phyloP scores from a whole-genome alignment of 73 alveolate species.

The Symbiodinium pilosum region DNA sequence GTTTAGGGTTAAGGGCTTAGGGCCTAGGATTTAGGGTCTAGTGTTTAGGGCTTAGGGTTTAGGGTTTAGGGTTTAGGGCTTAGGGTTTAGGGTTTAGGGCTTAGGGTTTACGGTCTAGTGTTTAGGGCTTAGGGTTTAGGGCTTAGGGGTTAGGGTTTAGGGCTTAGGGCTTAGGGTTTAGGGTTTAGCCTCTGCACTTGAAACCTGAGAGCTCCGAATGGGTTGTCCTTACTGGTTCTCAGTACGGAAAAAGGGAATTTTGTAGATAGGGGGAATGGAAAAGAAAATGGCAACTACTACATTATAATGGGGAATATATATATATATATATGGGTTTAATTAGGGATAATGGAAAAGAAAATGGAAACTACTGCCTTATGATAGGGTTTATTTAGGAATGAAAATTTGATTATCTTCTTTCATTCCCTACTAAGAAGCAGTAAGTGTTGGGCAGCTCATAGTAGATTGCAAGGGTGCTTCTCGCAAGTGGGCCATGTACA shows the following conservation, averaged over 20 bases:
- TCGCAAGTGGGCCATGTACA: too few species aligned
- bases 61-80: not conserved
- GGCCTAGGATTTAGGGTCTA: not conserved
- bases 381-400: too few species aligned
- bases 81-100: not conserved
- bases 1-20: not conserved
- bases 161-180: not conserved
- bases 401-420: too few species aligned
- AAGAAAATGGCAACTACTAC: not conserved
- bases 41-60: constrained; percentile 2
- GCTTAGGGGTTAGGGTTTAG: not conserved
- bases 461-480: too few species aligned
- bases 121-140: not conserved
- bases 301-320: not conserved
- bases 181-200: too few species aligned
- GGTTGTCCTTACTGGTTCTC: not conserved
- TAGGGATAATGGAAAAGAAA: too few species aligned
- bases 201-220: too few species aligned
- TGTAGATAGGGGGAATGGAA: not conserved
- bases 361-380: too few species aligned
- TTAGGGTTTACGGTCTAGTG: not conserved
- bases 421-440: too few species aligned
- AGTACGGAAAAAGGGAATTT: not conserved
- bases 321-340: too few species aligned
- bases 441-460: too few species aligned